Base-by-base conservation (phyloP, 2,329 filamentous ascomycete genomes). In the Proliferodiscus dingleyae region DNA sequence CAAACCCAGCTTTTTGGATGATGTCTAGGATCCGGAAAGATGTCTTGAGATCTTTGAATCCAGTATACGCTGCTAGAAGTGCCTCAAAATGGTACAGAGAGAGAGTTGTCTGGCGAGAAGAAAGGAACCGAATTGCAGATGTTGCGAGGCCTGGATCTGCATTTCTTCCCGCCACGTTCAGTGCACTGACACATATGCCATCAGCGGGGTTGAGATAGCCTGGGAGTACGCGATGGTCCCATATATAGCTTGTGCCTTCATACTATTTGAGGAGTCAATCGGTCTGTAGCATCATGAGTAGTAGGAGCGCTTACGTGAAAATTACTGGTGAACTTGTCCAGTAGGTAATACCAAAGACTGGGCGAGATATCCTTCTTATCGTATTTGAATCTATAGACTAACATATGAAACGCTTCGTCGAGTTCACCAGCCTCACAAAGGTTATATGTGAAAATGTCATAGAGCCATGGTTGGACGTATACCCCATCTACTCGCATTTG, bases 21-120 rank as follows among this genome's bases (percentile, higher is more conserved):
- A 89, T 82, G 53, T 78, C 79, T 13, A 95, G 71, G 1, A 86
- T 74, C 32, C 78, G 76, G 28, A 95, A 72, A 0, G 86, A 85
- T 21, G 80, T 78, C 19, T 69, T 66, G 6, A 91, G 59, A 52
- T 93, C 80, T 2, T 73, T 71, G 3, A 70, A 68, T 13, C 65
- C 64, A 9, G 80, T 71, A 60, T 94, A 88, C 3, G 85, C 77
- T 46, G 87, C 81, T 5, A 90, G 70, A 22, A 96, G 73, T 22
- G 84, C 75, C 63, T 94, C 89, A 65, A 93, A 95, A 61, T 96
- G 88, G 51, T 85, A 74, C 5, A 75, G 66, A 7, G 74, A 70
- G 29, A 89, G 71, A 32, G 75, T 71, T 1, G 76, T 74, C 11
- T 73, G 73, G 19, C 80, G 74, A 7, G 75, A 70, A 4, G 75